Base-by-base conservation (phyloP, 495 filamentous ascomycete species). In the Durotheca rogersii region DNA sequence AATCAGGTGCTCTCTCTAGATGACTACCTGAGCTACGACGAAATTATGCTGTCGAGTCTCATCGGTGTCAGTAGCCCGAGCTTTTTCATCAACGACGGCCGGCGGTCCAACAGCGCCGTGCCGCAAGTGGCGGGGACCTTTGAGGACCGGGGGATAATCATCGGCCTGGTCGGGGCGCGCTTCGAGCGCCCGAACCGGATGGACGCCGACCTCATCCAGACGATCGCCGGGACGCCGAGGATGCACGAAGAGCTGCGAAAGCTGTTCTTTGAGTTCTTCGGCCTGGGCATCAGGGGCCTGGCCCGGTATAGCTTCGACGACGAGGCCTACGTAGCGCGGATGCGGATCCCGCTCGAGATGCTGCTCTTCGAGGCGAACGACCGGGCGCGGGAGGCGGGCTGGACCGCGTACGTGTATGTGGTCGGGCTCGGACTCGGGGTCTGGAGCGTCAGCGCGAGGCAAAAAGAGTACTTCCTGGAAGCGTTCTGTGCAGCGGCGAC, bases 361-460 rank as follows among this genome's bases (percentile, higher is more conserved):
- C 27, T 72, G 10, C 47, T 72, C 1, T 33, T 62, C 4, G 67
- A 72, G 40, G 67, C 68, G 0, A 48, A 59, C 25, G 20, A 33
- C 0, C 62, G 66, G 4, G 68, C 65, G 4, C 35, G n/a, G 27
- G 51, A 39, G 7, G 51, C 39, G 0, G 39, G 39, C 11, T 53
- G 39, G 40, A 67, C 60, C n/a, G 68, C 68, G 10, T 54, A 66
- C 20, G 54, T 65, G 2, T 65, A 72, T 38, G 42, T 70, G 1
- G 66, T 72, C n/a, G 68, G 68, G 2, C 53, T 72, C 0, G 68
- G 68, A 1, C 64, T 72, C 3, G 68, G 68, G 3, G 68, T 66
- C 7, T 72, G 67, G 67, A 39, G 41, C 15, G 32, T 7, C 6
- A 35, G 10, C 1, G 1, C n/a, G 10, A n/a, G 29, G 0, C 68